Evolutionary conservation across 345 rosid genomes (phyloP).

Genomic region (Punica granatum): DNA sequence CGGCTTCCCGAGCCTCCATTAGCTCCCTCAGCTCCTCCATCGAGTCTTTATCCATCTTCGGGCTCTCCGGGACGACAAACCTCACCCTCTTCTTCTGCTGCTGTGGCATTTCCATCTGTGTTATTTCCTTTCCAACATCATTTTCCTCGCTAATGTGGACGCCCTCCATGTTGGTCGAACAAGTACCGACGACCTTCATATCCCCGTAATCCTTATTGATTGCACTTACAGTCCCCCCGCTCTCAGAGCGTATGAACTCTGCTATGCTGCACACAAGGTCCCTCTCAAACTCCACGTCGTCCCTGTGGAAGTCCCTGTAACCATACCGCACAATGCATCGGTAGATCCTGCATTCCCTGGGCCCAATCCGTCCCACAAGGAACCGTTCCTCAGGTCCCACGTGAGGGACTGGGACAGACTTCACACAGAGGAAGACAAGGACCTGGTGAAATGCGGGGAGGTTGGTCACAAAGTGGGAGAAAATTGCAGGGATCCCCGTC

Average conservation of each 20-base stretch:
- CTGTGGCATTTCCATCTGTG: constrained; percentile 29
- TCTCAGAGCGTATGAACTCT: constrained; percentile 62
- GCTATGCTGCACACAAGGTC: constrained; percentile 89
- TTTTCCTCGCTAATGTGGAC: constrained; percentile 48
- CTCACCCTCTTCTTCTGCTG: constrained; percentile 57
- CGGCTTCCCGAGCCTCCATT: constrained; percentile 80
- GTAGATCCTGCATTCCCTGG: constrained; percentile 62
- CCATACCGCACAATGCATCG: constrained; percentile 94
- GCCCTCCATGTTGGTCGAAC: constrained; percentile 55
- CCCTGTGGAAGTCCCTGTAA: constrained; percentile 84
- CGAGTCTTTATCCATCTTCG: constrained; percentile 41
- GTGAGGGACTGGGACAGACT: constrained; percentile 94
- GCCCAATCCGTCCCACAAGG: constrained; percentile 72
- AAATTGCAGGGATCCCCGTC: constrained; percentile 87
- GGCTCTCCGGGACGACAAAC: constrained; percentile 65
- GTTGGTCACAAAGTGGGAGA: constrained; percentile 94
- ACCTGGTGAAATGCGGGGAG: constrained; percentile 94
- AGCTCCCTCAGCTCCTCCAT: constrained; percentile 66
- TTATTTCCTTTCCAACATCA: constrained; percentile 20
- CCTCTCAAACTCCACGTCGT: constrained; percentile 78
- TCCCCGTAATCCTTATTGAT: constrained; percentile 28
- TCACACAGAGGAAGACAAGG: constrained; percentile 82
- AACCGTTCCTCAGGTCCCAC: constrained; percentile 84
- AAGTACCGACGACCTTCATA: constrained; percentile 80
- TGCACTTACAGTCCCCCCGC: constrained; percentile 17